Conservation (phyloP, 208 protist species). For the Acanthamoeba healyi region DNA sequence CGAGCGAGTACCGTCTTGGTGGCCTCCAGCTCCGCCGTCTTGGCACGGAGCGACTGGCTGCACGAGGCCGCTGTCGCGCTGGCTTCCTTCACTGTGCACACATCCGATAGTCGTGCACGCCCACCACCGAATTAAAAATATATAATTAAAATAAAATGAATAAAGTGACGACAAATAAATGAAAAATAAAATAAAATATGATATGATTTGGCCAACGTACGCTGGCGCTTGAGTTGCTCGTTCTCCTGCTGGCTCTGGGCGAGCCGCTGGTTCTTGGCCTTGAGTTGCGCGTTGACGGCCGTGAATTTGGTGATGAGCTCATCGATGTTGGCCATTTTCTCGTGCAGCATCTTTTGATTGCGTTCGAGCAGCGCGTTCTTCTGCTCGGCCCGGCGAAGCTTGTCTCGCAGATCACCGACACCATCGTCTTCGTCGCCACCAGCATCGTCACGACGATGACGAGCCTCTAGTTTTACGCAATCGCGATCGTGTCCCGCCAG, state of each 20-base stretch:
- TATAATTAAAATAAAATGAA: not conserved
- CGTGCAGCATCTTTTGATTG: slow-evolving; percentile 12
- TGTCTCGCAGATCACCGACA: not conserved
- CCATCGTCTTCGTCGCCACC: too few relatives aligned
- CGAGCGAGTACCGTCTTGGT: not conserved
- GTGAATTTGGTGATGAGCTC: not conserved
- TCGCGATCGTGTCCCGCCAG: too few relatives aligned
- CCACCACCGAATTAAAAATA: too few relatives aligned
- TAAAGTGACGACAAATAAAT: not conserved
- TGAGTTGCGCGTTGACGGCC: not conserved
- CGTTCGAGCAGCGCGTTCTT: slow-evolving; percentile 3
- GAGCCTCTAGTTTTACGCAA: too few relatives aligned
- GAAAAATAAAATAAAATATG: too few relatives aligned
- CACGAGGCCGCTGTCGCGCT: not conserved
- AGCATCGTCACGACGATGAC: too few relatives aligned
- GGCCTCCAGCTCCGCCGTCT: not conserved
- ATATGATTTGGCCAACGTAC: not conserved
- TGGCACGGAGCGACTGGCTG: not conserved
- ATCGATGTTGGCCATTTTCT: slow-evolving; percentile 15
- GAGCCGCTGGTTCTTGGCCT: not conserved
- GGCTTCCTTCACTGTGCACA: not conserved
- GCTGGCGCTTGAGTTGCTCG: not conserved
- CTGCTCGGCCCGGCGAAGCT: not conserved
- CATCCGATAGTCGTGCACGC: too few relatives aligned
- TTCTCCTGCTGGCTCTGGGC: not conserved